Evolutionary conservation across 306 rosid species (phyloP).

Genomic region (Trichosanthes truncata): DNA sequence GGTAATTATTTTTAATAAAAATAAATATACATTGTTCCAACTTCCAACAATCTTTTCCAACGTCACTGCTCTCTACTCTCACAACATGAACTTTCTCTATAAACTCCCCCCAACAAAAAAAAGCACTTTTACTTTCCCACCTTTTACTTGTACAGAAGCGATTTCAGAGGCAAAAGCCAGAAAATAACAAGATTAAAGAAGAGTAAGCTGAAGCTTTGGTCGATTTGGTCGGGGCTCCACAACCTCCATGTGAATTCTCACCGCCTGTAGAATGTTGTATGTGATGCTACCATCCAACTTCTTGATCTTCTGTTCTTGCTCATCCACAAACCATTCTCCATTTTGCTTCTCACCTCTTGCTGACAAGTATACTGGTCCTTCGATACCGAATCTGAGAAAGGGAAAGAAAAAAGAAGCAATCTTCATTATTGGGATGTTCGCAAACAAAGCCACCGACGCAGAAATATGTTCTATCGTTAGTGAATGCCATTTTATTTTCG

Average conservation of each 20-base stretch:
- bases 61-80: not conserved
- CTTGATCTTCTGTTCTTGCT: conserved; percentile 75
- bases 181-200: conserved; percentile 22
- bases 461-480: not conserved
- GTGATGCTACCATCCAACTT: conserved; percentile 79
- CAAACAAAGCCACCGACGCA: not conserved
- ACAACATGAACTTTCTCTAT: not conserved
- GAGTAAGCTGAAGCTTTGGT: conserved; percentile 77
- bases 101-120: not conserved
- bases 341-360: conserved; percentile 59
- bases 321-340: conserved; percentile 85
- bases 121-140: not conserved
- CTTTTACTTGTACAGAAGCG: not conserved
- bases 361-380: conserved; percentile 80
- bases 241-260: conserved; percentile 77
- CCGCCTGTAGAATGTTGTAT: conserved; percentile 53
- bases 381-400: conserved; percentile 69
- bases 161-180: not conserved
- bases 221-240: conserved; percentile 95
- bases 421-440: not conserved
- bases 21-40: not conserved
- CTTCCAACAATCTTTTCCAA: not conserved
- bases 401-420: not conserved
- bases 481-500: not conserved
- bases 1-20: not conserved